These are phyloP conservation scores for Pythium utonaiense DNA, from an alignment of 352 stramenopile genomes.

Conservation along the genomic window DNA sequence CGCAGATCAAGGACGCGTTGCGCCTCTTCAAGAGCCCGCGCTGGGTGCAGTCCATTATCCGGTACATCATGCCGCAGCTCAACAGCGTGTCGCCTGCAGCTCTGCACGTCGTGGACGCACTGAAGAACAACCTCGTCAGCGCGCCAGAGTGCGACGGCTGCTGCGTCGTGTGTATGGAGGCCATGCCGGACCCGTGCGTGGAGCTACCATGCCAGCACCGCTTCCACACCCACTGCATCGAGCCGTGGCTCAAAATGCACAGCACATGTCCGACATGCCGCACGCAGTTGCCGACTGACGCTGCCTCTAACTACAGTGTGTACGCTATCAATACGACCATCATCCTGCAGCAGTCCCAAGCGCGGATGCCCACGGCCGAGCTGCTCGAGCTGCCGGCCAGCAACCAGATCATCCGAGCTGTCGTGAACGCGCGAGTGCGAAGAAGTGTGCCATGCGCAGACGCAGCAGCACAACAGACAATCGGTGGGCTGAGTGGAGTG, in stretches of 20 bases:
- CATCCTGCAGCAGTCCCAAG: conserved; percentile 82
- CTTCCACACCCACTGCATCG: conserved; percentile 79
- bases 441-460: conserved; percentile 36
- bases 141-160: conserved; percentile 18
- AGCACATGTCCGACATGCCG: conserved; percentile 83
- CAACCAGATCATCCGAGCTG: conserved; percentile 83
- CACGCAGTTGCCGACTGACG: conserved; percentile 73
- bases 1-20: conserved; percentile 85
- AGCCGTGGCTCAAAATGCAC: conserved; percentile 85
- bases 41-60: conserved; percentile 89
- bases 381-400: conserved; percentile 77
- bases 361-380: conserved; percentile 66
- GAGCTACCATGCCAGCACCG: conserved; percentile 76
- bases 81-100: conserved; percentile 76
- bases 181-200: conserved; percentile 44
- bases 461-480: neutral
- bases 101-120: conserved; percentile 49
- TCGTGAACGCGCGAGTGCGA: conserved; percentile 82
- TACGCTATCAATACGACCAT: conserved; percentile 90
- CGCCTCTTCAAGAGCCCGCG: conserved; percentile 85
- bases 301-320: conserved; percentile 84
- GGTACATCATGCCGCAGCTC: conserved; percentile 87
- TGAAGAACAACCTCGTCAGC: conserved; percentile 43
- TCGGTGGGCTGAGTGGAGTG: neutral
- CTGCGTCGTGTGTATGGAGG: conserved; percentile 87